Conservation (phyloP, 306 rosid genomes). For the Sophora flavescens region DNA sequence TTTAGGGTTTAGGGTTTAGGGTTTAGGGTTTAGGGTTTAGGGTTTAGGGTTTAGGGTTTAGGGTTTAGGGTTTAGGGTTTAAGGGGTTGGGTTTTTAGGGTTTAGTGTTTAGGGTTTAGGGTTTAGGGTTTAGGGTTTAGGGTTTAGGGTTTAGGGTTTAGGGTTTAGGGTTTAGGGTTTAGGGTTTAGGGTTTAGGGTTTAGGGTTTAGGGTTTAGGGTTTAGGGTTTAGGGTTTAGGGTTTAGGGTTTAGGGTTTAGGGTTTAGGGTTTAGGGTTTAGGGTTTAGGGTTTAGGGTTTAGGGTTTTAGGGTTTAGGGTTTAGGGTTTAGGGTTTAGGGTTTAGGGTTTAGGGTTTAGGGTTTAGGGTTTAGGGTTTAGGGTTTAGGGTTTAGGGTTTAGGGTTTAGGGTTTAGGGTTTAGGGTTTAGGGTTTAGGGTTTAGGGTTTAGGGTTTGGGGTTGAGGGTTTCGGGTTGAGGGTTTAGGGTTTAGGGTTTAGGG, state of each 20-base stretch:
- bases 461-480: not conserved
- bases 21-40: slow-evolving; percentile 44
- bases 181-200: slow-evolving; percentile 1
- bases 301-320: slow-evolving; percentile 40
- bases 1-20: slow-evolving; percentile 26
- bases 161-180: slow-evolving; percentile 19
- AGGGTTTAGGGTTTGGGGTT: not conserved
- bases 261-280: slow-evolving; percentile 33
- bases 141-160: slow-evolving; percentile 18
- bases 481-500: slow-evolving; percentile 5
- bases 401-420: too few species aligned
- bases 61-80: slow-evolving; percentile 40
- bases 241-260: slow-evolving; percentile 32
- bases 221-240: too few species aligned
- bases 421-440: not conserved
- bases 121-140: slow-evolving; percentile 18
- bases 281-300: slow-evolving; percentile 41
- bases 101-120: slow-evolving; percentile 24
- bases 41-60: slow-evolving; percentile 39
- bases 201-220: too few species aligned
- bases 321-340: slow-evolving; percentile 18
- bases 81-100: not conserved
- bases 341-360: slow-evolving; percentile 33
- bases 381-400: not conserved
- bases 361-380: not conserved